Evolutionary conservation across 805 yeast genomes (phyloP).

Genomic region (Cyberlindnera bimundalis): DNA sequence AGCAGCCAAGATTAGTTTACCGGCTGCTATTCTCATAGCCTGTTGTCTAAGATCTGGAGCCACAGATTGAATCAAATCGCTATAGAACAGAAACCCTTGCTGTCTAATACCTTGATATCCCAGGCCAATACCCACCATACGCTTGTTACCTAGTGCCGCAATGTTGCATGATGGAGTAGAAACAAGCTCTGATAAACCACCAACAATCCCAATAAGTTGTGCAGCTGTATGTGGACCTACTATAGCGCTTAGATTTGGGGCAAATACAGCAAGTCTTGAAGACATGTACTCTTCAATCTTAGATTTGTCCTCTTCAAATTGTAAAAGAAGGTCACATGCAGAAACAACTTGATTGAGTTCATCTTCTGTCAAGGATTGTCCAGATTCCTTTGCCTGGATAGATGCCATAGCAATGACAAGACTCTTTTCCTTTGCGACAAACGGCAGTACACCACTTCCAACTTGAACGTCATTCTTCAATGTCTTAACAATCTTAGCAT

Average conservation of each 20-base stretch:
- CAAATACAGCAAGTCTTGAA: slow-evolving; percentile 50
- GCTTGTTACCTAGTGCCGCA: slow-evolving; percentile 67
- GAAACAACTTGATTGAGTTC: slow-evolving; percentile 38
- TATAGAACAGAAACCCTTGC: slow-evolving; percentile 64
- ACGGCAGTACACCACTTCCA: slow-evolving; percentile 24
- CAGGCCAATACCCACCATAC: slow-evolving; percentile 36
- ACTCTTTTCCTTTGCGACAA: slow-evolving; percentile 60
- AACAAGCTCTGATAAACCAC: slow-evolving; percentile 65
- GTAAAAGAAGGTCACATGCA: slow-evolving; percentile 46
- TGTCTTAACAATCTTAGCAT: slow-evolving; percentile 47
- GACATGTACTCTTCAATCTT: slow-evolving; percentile 54
- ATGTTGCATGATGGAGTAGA: slow-evolving; percentile 79
- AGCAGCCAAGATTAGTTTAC: slow-evolving; percentile 77
- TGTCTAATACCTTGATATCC: slow-evolving; percentile 50
- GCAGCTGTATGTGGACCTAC: slow-evolving; percentile 74
- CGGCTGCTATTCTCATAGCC: slow-evolving; percentile 76
- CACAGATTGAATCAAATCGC: slow-evolving; percentile 55
- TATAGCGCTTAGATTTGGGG: slow-evolving; percentile 77
- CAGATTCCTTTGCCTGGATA: slow-evolving; percentile 39
- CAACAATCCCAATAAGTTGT: slow-evolving; percentile 62
- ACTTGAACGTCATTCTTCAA: slow-evolving; percentile 47
- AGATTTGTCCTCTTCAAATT: slow-evolving; percentile 40
- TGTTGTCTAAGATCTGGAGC: slow-evolving; percentile 59
- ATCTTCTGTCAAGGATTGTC: slow-evolving; percentile 27
- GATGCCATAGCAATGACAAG: slow-evolving; percentile 75